phyloP scores from a whole-genome alignment of 2,329 filamentous ascomycete genomes.

The Botrytis byssoidea region DNA sequence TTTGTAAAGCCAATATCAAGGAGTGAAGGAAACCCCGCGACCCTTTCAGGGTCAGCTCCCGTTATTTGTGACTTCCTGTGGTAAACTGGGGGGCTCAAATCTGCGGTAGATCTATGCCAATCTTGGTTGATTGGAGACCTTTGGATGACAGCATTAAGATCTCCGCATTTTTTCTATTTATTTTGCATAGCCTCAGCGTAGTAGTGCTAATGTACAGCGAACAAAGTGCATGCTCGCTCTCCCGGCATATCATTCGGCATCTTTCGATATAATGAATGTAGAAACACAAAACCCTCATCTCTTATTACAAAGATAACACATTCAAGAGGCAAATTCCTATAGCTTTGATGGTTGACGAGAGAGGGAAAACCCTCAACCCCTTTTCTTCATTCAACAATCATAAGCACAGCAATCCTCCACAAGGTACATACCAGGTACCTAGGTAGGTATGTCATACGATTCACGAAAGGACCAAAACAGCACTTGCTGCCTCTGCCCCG shows the following conservation, averaged over 20 bases:
- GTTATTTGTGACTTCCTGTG: not conserved
- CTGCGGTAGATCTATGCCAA: conserved; percentile 17
- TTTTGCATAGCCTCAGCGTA: conserved; percentile 20
- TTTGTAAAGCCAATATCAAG: conserved; percentile 13
- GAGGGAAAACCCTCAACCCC: not conserved
- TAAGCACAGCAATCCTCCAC: not conserved
- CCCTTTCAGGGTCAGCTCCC: conserved; percentile 3
- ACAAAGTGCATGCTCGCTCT: not conserved
- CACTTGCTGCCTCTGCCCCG: not conserved
- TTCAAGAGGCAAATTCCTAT: not conserved
- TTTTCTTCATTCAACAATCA: not conserved
- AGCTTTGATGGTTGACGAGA: not conserved
- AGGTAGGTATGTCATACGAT: not conserved
- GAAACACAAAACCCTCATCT: conserved; percentile 3
- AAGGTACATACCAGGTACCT: not conserved
- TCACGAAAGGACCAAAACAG: not conserved
- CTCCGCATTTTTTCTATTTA: conserved; percentile 7
- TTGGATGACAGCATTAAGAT: conserved; percentile 14
- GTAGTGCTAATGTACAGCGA: conserved; percentile 7
- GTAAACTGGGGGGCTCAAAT: not conserved
- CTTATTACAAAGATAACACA: not conserved
- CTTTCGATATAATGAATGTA: conserved; percentile 1
- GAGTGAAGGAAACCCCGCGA: conserved; percentile 17
- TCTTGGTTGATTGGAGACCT: conserved; percentile 7
- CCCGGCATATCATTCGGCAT: not conserved